Evolutionary conservation across 768 basidiomycete genomes (phyloP), one percentile per base, ranked within the genome.

Genomic region (Trametes cingulata): DNA sequence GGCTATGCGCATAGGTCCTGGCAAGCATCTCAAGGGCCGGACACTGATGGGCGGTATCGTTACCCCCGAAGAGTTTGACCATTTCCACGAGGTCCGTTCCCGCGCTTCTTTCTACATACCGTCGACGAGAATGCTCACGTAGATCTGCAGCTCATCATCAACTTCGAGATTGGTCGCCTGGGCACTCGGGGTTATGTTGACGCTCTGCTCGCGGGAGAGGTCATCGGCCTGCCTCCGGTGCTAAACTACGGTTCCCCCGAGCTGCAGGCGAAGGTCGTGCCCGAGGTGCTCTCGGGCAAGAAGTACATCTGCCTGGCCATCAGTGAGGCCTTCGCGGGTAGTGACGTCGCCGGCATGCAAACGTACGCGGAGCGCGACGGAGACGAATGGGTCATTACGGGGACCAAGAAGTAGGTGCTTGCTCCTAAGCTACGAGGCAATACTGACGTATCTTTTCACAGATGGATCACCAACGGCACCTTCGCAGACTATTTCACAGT

Each of bases 281-380:
- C 89, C 1, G 88, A 90, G 35, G 82, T 93, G 39, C 77, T 91
- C 14, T 75, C 80, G 2, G 92, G 90, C 9, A 90, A 87, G 73
- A 93, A 94, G 73, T 92, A 85, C 66, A 88, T 97, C 63, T 89
- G 87, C 8, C 78, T 98, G 35, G 96, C 96, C 9, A 93, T 98
- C 68, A 89, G 87, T 46, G 96, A 98, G 75, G 93, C 95, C 0
- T 96, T 95, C 65, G 95, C 94, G 2, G 91, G 91, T 17, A 91
- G 89, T 65, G 91, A 94, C 65, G 92, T 94, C 2, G 74, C 84
- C 50, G 93, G 95, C 2, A 67, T 95, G 36, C 93, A 85, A 79
- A 98, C 89, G 58, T 89, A 87, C 1, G 95, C 95, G 0, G 83
- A 84, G 56, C 85, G 85, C 57, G 93, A 96, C 67, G 95, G 93